These are phyloP conservation scores for Macrophomina tecta DNA, from an alignment of 2,329 filamentous ascomycete species.

Conservation along the genomic window DNA sequence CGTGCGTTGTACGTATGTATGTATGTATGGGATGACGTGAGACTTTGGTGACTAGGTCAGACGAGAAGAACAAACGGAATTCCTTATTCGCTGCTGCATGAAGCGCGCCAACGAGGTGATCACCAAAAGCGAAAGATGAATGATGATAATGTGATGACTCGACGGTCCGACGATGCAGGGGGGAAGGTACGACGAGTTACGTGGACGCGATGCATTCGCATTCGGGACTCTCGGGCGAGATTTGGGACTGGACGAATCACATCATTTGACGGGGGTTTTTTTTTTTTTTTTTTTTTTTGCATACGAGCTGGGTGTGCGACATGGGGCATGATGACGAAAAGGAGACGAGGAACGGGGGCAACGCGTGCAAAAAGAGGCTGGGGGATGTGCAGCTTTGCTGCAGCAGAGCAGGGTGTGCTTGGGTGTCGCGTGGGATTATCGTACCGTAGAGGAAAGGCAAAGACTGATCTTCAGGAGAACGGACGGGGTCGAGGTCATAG, in stretches of 20 bases:
- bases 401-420: neutral
- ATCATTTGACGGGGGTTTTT: neutral
- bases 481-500: neutral
- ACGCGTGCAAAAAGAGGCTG: neutral
- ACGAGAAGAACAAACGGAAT: neutral
- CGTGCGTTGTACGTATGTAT: too few relatives aligned
- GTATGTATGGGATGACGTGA: neutral
- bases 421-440: neutral
- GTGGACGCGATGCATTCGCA: slow-evolving; percentile 1
- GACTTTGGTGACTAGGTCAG: neutral
- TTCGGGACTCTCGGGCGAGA: neutral
- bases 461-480: slow-evolving; percentile 23
- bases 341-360: neutral
- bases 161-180: neutral
- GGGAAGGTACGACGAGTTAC: neutral
- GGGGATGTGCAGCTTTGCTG: slow-evolving; percentile 9
- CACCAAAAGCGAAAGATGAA: too few relatives aligned
- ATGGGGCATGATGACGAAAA: slow-evolving; percentile 6
- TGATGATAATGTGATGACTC: neutral
- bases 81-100: neutral
- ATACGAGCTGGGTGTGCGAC: neutral
- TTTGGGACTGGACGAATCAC: slow-evolving; percentile 15
- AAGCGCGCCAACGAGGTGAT: too few relatives aligned
- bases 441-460: too few relatives aligned
- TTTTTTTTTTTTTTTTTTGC: neutral